Conservation (phyloP, 2,329 filamentous ascomycete genomes). For the Pseudogymnoascus sp. region DNA sequence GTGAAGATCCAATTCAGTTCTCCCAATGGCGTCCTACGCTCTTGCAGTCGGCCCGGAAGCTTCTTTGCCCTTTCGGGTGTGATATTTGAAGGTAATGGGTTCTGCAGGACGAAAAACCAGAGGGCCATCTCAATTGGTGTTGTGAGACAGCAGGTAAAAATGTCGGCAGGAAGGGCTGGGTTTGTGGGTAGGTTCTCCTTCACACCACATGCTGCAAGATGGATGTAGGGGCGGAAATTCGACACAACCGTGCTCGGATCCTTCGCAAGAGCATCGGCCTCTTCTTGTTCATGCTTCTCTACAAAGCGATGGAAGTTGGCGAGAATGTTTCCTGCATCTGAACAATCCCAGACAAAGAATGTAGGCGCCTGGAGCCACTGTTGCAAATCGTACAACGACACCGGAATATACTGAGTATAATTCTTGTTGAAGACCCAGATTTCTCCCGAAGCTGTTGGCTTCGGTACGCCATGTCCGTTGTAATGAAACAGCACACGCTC, state of each 20-base stretch:
- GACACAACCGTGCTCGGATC: constrained; percentile 82
- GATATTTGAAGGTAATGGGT: constrained; percentile 56
- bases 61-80: constrained; percentile 78
- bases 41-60: constrained; percentile 84
- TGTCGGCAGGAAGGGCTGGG: constrained; percentile 82
- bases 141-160: constrained; percentile 93
- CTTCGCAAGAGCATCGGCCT: constrained; percentile 65
- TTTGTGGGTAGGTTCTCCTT: constrained; percentile 94
- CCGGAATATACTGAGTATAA: constrained; percentile 97
- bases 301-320: constrained; percentile 92
- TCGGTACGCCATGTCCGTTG: constrained; percentile 94
- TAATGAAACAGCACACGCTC: constrained; percentile 97
- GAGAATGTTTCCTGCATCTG: constrained; percentile 91
- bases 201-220: constrained; percentile 83
- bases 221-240: constrained; percentile 65
- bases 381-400: constrained; percentile 90
- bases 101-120: constrained; percentile 93
- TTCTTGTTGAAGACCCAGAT: constrained; percentile 99
- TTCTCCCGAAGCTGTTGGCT: constrained; percentile 90
- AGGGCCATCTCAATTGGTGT: constrained; percentile 97
- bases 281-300: constrained; percentile 89
- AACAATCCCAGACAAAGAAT: constrained; percentile 96
- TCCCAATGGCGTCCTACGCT: constrained; percentile 85
- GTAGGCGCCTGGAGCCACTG: constrained; percentile 93
- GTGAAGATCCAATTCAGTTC: constrained; percentile 99